Percentiles rank a stretch among this genome's conserved stretches.
phyloP scores from a whole-genome alignment of 306 rosid species.

The Vigna angularis region DNA sequence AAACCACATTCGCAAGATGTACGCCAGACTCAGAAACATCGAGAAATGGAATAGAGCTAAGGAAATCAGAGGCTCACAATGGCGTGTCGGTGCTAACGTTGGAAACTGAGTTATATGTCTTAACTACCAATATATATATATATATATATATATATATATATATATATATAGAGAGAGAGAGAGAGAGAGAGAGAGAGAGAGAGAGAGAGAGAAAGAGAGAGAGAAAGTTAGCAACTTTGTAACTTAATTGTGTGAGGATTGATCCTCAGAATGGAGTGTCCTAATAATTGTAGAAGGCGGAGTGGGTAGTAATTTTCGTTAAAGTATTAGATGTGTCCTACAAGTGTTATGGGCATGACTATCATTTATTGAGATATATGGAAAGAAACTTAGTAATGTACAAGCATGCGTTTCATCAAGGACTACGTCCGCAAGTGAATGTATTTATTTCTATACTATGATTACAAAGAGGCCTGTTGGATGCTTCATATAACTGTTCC shows the following conservation, averaged over 20 bases:
- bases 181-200: not conserved
- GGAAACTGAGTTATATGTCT: constrained; percentile 48
- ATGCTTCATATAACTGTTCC: constrained; percentile 68
- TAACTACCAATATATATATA: not conserved
- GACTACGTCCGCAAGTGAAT: constrained; percentile 14
- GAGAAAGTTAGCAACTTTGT: not conserved
- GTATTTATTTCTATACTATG: constrained; percentile 20
- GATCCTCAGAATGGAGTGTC: not conserved
- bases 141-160: too few relatives aligned
- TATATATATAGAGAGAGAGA: not conserved
- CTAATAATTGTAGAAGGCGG: constrained; percentile 30
- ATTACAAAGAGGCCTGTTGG: not conserved
- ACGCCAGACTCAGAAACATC: constrained; percentile 63
- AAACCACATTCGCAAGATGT: constrained; percentile 68
- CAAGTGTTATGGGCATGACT: constrained; percentile 13
- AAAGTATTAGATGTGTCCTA: constrained; percentile 5
- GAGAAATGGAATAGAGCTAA: constrained; percentile 68
- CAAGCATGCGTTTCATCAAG: constrained; percentile 20
- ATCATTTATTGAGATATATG: constrained; percentile 43
- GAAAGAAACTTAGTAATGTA: constrained; percentile 4
- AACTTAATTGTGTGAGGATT: constrained; percentile 12
- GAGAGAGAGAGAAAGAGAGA: not conserved
- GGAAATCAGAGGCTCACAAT: constrained; percentile 46
- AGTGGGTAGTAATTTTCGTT: constrained; percentile 4
- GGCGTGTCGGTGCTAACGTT: not conserved